These are phyloP conservation scores for Penicillium rolfsii DNA, from an alignment of 2,329 filamentous ascomycete genomes.

Conservation along the genomic window DNA sequence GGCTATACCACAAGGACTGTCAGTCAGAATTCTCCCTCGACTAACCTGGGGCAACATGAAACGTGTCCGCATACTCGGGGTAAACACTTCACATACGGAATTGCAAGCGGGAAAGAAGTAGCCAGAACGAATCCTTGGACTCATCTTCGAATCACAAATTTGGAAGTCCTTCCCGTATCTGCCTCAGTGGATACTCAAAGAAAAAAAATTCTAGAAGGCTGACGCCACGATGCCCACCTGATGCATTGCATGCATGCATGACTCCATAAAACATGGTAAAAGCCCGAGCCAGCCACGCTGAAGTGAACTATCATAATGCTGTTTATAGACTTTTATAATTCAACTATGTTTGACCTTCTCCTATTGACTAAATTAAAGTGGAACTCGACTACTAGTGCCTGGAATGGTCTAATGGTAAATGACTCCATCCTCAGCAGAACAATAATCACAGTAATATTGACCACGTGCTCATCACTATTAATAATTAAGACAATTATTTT, in stretches of 20 bases:
- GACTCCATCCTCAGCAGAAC: not conserved
- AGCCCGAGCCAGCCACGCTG: not conserved
- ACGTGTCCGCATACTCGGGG: no score
- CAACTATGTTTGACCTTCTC: not conserved
- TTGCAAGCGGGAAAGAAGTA: no score
- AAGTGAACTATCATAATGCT: not conserved
- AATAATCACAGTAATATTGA: not conserved
- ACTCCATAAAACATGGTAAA: not conserved
- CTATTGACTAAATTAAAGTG: not conserved
- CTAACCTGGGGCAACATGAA: no score
- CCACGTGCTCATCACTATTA: not conserved
- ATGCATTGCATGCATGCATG: not conserved
- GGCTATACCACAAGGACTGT: no score
- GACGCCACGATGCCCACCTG: not conserved
- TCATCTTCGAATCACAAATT: not conserved
- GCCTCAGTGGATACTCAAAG: not conserved
- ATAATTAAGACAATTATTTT: constrained; percentile 21
- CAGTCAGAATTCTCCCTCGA: no score
- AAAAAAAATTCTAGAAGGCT: not conserved
- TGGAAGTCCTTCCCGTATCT: not conserved
- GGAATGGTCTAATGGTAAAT: not conserved
- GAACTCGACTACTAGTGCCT: not conserved
- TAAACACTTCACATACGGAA: no score
- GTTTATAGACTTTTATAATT: not conserved
- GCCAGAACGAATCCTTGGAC: not conserved